A percentile compares a stretch with the other conserved stretches of the same genome.
phyloP scores from a whole-genome alignment of 768 basidiomycete genomes.

The Trametes gibbosa region DNA sequence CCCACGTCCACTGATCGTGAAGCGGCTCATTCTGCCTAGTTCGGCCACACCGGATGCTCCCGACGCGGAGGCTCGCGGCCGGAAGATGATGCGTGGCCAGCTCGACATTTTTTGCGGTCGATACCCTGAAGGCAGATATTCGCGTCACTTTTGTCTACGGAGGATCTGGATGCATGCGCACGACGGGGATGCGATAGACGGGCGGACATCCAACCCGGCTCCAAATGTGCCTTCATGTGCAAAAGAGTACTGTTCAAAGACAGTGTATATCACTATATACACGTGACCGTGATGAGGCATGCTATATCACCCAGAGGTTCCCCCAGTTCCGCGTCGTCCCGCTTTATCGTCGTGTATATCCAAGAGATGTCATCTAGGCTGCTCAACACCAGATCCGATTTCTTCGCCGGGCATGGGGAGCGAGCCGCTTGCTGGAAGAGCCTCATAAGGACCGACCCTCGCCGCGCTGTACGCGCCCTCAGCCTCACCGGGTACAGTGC shows the following conservation, averaged over 20 bases:
- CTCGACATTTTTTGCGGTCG: background rate
- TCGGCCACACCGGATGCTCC: no score
- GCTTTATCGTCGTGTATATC: no score
- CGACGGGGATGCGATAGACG: background rate
- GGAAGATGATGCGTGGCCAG: no score
- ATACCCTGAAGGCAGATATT: slow-evolving; percentile 1
- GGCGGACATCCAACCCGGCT: background rate
- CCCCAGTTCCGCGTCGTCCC: no score
- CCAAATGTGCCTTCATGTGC: background rate
- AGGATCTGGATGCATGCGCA: background rate
- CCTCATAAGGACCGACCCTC: background rate
- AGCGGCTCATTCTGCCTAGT: background rate
- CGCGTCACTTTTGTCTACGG: background rate
- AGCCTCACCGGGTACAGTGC: background rate
- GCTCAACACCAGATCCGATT: no score
- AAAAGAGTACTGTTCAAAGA: background rate
- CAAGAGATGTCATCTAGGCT: no score
- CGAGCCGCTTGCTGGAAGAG: background rate
- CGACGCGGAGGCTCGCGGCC: no score
- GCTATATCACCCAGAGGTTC: background rate
- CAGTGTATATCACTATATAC: no score
- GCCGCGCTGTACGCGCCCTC: background rate
- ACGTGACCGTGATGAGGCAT: background rate
- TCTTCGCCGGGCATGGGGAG: background rate
- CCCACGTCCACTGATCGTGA: background rate